Percentiles rank a stretch among this genome's conserved stretches.
phyloP scores from a whole-genome alignment of 2,329 filamentous ascomycete genomes.

The Podosphaera xanthii region DNA sequence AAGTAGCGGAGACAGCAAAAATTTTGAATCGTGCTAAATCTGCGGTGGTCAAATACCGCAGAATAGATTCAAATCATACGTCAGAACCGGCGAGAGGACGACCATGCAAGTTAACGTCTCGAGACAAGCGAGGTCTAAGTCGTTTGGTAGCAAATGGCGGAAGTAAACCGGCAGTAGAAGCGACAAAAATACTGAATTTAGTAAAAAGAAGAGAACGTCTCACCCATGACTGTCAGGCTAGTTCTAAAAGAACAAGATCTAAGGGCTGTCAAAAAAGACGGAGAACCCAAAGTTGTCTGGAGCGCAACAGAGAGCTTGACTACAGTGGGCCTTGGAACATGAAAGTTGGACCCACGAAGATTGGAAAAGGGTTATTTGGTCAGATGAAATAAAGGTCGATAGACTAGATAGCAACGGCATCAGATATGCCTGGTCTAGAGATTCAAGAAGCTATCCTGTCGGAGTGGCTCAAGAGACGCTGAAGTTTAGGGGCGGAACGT shows the following conservation, averaged over 20 bases:
- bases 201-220: neutral
- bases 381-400: no score
- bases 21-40: neutral
- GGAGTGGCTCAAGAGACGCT: no score
- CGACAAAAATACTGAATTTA: neutral
- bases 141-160: neutral
- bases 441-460: no score
- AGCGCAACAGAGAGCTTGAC: no score
- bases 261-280: no score
- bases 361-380: no score
- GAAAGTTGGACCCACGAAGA: no score
- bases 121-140: neutral
- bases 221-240: neutral
- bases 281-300: no score
- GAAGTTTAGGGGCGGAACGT: neutral
- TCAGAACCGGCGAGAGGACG: neutral
- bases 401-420: no score
- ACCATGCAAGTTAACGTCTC: neutral
- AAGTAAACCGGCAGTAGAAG: neutral
- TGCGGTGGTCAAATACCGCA: neutral
- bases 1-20: neutral
- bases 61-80: neutral
- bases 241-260: neutral
- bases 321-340: no score
- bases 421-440: no score